These are phyloP conservation scores for Coemansia sp. DNA, from an alignment of 192 early-diverging fungal species.

Conservation along the genomic window DNA sequence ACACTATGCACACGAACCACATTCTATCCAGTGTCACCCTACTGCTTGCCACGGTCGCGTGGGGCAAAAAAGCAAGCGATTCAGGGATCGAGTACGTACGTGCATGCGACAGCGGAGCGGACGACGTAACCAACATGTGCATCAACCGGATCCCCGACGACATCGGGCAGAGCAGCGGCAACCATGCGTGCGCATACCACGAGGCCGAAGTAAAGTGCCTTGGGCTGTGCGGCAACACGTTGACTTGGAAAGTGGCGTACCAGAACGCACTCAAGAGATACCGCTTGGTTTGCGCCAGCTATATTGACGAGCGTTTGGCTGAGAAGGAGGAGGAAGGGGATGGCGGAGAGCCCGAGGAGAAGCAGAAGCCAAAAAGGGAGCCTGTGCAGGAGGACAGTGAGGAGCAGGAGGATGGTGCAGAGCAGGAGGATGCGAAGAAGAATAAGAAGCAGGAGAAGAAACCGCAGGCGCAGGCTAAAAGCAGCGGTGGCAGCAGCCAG, in stretches of 20 bases:
- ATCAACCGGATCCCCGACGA: conserved; percentile 51
- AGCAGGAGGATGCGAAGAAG: background rate
- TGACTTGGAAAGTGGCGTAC: conserved; percentile 49
- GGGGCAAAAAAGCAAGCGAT: conserved; percentile 7
- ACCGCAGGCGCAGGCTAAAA: background rate
- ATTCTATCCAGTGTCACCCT: no score
- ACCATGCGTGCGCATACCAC: conserved; percentile 50
- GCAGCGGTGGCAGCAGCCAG: no score
- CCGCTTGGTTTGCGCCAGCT: conserved; percentile 46
- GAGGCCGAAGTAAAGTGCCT: conserved; percentile 50
- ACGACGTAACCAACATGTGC: conserved; percentile 52
- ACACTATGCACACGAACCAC: no score
- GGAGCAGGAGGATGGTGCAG: background rate
- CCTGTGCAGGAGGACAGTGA: background rate
- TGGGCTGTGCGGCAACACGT: conserved; percentile 47
- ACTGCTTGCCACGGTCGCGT: background rate
- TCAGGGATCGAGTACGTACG: conserved; percentile 41
- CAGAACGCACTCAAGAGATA: conserved; percentile 46
- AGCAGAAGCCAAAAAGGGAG: conserved; percentile 1
- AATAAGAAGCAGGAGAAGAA: background rate
- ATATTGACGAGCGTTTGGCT: conserved; percentile 39
- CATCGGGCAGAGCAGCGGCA: conserved; percentile 33
- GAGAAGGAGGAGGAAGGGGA: conserved; percentile 39
- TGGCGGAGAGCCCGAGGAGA: background rate
- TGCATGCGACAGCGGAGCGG: conserved; percentile 46